Conservation (phyloP, 768 basidiomycete genomes). For the Mycena kentingensis region DNA sequence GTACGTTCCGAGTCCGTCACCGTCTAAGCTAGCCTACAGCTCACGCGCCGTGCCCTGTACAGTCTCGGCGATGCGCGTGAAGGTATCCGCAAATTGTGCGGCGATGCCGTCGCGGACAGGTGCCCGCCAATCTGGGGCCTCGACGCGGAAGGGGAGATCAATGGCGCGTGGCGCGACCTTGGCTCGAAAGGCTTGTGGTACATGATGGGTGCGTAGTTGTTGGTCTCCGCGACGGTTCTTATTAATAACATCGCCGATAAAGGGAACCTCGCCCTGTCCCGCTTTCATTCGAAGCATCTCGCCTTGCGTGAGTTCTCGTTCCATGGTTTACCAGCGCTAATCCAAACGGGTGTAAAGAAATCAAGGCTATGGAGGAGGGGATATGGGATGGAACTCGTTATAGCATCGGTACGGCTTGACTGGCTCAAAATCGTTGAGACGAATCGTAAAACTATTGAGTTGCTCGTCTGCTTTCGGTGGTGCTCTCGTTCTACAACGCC, state of each 20-base stretch:
- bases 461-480: no score
- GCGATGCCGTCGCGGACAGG: constrained; percentile 44
- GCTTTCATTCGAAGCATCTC: constrained; percentile 69
- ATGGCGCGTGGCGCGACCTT: constrained; percentile 49
- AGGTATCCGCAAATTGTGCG: constrained; percentile 47
- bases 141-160: constrained; percentile 64
- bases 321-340: neutral
- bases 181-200: constrained; percentile 59
- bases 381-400: no score
- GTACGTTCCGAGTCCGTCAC: constrained; percentile 30
- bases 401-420: no score
- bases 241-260: neutral
- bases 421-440: no score
- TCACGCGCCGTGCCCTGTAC: neutral
- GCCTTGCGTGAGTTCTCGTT: constrained; percentile 58
- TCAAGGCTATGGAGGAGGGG: neutral
- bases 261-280: constrained; percentile 61
- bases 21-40: neutral
- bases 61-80: constrained; percentile 49
- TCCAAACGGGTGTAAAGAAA: neutral
- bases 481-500: no score
- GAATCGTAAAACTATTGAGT: no score
- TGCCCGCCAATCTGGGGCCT: constrained; percentile 62
- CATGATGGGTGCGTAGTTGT: constrained; percentile 49
- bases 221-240: neutral